Conservation (phyloP, 2,329 filamentous ascomycete genomes). For the Elsinoe necatrix region DNA sequence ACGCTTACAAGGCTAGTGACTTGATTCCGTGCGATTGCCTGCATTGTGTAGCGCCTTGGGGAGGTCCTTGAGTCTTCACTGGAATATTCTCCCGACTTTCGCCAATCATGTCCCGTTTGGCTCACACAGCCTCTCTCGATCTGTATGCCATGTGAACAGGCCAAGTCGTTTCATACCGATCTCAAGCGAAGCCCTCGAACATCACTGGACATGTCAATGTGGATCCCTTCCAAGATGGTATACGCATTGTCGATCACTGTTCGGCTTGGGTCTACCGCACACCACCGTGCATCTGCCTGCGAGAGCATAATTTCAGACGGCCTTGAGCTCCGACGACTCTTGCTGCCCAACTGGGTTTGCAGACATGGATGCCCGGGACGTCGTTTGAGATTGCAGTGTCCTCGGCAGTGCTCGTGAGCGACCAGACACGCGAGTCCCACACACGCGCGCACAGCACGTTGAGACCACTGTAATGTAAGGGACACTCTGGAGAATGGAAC, state of each 20-base stretch:
- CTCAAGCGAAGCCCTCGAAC: slow-evolving; percentile 6
- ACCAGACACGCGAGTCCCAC: neutral
- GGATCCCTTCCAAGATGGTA: slow-evolving; percentile 1
- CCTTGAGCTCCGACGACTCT: slow-evolving; percentile 2
- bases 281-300: neutral
- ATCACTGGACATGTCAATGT: slow-evolving; percentile 3
- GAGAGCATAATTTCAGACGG: neutral
- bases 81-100: neutral
- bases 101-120: neutral
- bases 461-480: neutral
- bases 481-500: no score
- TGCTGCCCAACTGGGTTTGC: slow-evolving; percentile 1
- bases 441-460: neutral
- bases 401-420: neutral
- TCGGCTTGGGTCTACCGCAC: slow-evolving; percentile 1
- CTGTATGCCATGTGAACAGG: slow-evolving; percentile 7
- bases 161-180: slow-evolving; percentile 11
- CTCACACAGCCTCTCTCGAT: slow-evolving; percentile 12
- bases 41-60: slow-evolving; percentile 8
- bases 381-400: no score
- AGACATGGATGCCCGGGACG: neutral
- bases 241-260: slow-evolving; percentile 13
- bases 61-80: neutral
- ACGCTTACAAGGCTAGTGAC: neutral
- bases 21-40: slow-evolving; percentile 4